phyloP scores from a whole-genome alignment of 768 basidiomycete species.

The Boletus coccyginus region DNA sequence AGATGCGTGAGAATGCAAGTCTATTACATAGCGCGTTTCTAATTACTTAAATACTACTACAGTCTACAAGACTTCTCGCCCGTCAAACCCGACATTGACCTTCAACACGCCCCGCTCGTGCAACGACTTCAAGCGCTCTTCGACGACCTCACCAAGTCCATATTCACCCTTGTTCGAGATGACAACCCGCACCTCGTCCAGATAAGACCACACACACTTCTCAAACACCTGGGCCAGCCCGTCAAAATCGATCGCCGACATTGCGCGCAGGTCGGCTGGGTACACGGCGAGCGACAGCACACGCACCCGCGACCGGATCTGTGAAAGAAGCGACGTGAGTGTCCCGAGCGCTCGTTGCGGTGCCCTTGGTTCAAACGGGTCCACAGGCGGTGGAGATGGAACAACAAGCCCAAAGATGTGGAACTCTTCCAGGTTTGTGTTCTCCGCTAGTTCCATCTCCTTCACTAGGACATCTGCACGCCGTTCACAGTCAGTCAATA shows the following conservation, averaged over 20 bases:
- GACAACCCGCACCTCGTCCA: slow-evolving; percentile 28
- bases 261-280: slow-evolving; percentile 30
- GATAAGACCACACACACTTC: slow-evolving; percentile 17
- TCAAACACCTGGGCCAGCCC: slow-evolving; percentile 26
- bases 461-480: slow-evolving; percentile 23
- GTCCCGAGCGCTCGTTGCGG: slow-evolving; percentile 17
- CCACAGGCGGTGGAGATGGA: slow-evolving; percentile 26
- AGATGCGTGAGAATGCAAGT: slow-evolving; percentile 21
- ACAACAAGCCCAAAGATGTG: slow-evolving; percentile 34
- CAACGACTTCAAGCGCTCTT: slow-evolving; percentile 19
- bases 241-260: slow-evolving; percentile 29
- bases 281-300: slow-evolving; percentile 31
- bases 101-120: slow-evolving; percentile 27
- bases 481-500: slow-evolving; percentile 6
- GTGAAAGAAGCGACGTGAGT: slow-evolving; percentile 26
- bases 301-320: slow-evolving; percentile 28
- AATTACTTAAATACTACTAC: neutral
- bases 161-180: slow-evolving; percentile 31
- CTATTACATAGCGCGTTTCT: neutral
- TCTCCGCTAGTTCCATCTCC: slow-evolving; percentile 27
- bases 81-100: slow-evolving; percentile 32
- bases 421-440: slow-evolving; percentile 25
- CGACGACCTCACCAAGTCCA: slow-evolving; percentile 23
- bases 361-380: slow-evolving; percentile 18
- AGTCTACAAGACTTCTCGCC: slow-evolving; percentile 26